These are phyloP conservation scores for Hypoxylon intermedium DNA, from an alignment of 495 filamentous ascomycete species.

Conservation along the genomic window DNA sequence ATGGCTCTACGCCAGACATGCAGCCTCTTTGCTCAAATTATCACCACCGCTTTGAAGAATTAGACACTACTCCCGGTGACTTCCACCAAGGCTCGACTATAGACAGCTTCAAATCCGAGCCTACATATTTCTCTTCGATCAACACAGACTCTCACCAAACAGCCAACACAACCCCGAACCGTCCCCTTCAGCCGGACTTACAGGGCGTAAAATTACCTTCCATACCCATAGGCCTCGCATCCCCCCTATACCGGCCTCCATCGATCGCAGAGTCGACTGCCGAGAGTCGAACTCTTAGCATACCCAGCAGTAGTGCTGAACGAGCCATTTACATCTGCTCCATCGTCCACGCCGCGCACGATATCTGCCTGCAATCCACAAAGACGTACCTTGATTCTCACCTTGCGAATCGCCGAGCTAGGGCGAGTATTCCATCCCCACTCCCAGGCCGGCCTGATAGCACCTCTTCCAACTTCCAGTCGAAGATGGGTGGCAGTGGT, in stretches of 20 bases:
- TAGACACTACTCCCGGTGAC: neutral
- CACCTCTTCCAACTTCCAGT: neutral
- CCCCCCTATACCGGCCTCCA: neutral
- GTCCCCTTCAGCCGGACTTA: neutral
- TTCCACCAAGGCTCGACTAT: neutral
- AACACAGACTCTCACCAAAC: neutral
- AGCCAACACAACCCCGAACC: neutral
- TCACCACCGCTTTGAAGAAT: neutral
- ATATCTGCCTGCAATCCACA: conserved; percentile 35
- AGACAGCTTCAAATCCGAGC: neutral
- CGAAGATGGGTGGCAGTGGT: neutral
- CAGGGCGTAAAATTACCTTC: neutral
- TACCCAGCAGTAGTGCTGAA: conserved; percentile 4
- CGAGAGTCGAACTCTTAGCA: conserved; percentile 2
- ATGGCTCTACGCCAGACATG: neutral
- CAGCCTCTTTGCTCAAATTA: neutral
- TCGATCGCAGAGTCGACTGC: neutral
- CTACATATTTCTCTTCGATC: neutral
- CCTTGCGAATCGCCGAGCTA: conserved; percentile 22
- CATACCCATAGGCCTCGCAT: neutral
- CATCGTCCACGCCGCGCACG: conserved; percentile 18
- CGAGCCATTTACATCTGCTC: neutral
- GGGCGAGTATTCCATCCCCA: neutral
- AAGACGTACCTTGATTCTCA: conserved; percentile 39
- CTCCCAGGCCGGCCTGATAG: neutral